Percentiles rank a stretch among this genome's conserved stretches.
These are phyloP conservation scores for Hypoxylon sp. DNA, from an alignment of 2,329 filamentous ascomycete species.

Conservation along the genomic window DNA sequence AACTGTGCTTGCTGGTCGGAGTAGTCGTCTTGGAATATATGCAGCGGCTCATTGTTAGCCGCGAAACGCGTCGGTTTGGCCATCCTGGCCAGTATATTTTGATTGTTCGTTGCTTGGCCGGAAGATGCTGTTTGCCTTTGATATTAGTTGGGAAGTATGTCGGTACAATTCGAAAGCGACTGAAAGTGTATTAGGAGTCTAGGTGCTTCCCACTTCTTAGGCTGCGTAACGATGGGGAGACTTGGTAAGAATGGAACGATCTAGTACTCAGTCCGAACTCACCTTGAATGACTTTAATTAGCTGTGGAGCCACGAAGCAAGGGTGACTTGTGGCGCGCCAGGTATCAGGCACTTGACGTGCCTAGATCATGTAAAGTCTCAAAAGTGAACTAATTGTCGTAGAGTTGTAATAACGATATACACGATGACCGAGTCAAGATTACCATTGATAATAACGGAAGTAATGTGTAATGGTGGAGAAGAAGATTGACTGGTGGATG, in stretches of 20 bases:
- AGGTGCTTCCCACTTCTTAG: slow-evolving; percentile 35
- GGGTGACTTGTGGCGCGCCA: slow-evolving; percentile 51
- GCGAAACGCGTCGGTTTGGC: slow-evolving; percentile 66
- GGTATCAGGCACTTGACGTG: slow-evolving; percentile 46
- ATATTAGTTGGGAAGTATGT: slow-evolving; percentile 31
- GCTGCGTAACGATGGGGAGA: slow-evolving; percentile 46
- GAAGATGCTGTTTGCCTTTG: slow-evolving; percentile 30
- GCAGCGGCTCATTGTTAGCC: slow-evolving; percentile 64
- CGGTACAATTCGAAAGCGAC: slow-evolving; percentile 19
- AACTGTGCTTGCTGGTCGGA: slow-evolving; percentile 64
- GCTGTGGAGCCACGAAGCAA: slow-evolving; percentile 55
- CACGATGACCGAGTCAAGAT: slow-evolving; percentile 26
- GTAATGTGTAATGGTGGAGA: slow-evolving; percentile 11
- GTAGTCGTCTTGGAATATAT: slow-evolving; percentile 68
- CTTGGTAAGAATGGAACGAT: slow-evolving; percentile 44
- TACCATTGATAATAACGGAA: slow-evolving; percentile 28
- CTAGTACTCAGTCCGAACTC: slow-evolving; percentile 47
- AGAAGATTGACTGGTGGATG: slow-evolving; percentile 27
- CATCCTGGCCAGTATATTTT: slow-evolving; percentile 62
- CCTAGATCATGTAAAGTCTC: slow-evolving; percentile 43
- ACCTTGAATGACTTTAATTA: slow-evolving; percentile 53
- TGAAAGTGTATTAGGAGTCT: slow-evolving; percentile 37
- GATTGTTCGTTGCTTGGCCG: slow-evolving; percentile 27
- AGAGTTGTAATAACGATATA: slow-evolving; percentile 47
- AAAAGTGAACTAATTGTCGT: slow-evolving; percentile 44